Conservation (phyloP, 768 basidiomycete species). For the Lyophyllum semitale region DNA sequence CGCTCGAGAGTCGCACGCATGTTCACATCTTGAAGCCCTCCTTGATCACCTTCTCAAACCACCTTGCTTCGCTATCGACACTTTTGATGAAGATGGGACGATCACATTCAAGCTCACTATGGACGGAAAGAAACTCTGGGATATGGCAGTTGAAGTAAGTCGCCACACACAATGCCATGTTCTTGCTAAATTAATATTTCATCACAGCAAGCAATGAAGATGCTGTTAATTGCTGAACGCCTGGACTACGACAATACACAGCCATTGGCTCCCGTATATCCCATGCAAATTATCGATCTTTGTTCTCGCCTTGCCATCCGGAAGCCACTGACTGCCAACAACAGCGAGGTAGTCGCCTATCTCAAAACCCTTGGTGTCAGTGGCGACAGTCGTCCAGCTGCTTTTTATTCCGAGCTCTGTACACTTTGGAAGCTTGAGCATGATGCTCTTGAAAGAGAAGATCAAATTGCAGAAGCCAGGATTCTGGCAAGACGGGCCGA, state of each 20-base stretch:
- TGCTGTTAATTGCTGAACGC: neutral
- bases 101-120: neutral
- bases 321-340: neutral
- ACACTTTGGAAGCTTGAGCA: neutral
- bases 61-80: neutral
- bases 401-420: no score
- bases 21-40: neutral
- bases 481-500: no score
- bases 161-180: neutral
- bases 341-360: neutral
- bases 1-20: neutral
- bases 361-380: neutral
- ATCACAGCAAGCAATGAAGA: neutral
- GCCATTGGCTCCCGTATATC: neutral
- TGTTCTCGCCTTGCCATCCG: neutral
- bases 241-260: neutral
- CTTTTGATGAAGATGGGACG: neutral
- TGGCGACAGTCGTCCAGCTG: neutral
- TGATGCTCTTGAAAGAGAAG: no score
- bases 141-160: neutral
- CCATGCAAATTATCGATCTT: neutral
- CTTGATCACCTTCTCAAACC: neutral
- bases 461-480: no score
- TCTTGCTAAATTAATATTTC: neutral
- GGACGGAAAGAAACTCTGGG: neutral